Conservation (phyloP, 495 filamentous ascomycete genomes). For the Tirmania nivea region DNA sequence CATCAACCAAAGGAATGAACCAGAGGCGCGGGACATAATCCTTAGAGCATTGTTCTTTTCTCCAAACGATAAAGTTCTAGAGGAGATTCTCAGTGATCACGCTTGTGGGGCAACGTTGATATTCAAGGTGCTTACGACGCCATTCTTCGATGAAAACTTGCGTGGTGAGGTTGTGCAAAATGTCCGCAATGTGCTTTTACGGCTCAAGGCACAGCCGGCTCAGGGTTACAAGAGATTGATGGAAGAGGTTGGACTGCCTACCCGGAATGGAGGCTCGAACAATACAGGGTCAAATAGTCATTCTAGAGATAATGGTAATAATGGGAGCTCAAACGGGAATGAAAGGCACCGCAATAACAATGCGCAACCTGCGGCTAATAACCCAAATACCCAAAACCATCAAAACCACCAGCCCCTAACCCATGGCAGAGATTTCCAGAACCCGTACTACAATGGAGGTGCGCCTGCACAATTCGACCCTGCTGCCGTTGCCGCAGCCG, state of each 20-base stretch:
- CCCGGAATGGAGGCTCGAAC: conserved; percentile 22
- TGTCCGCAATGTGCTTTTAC: conserved; percentile 68
- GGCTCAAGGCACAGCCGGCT: conserved; percentile 75
- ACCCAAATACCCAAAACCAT: conserved; percentile 11
- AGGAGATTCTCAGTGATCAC: conserved; percentile 79
- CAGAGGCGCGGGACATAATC: conserved; percentile 79
- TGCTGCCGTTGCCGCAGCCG: conserved; percentile 2
- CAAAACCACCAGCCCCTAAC: conserved; percentile 5
- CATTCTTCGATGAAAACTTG: conserved; percentile 88
- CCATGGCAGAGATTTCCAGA: conserved; percentile 3
- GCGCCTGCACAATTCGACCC: conserved; percentile 12
- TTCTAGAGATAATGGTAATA: not conserved
- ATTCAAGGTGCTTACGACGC: conserved; percentile 94
- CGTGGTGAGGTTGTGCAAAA: conserved; percentile 72
- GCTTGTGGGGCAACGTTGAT: conserved; percentile 85
- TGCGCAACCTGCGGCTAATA: conserved; percentile 1
- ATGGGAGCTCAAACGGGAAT: not conserved
- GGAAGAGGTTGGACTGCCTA: conserved; percentile 82
- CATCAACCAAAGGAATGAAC: conserved; percentile 90
- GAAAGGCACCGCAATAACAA: conserved; percentile 5
- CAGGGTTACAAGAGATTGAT: conserved; percentile 97
- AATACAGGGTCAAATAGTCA: not conserved
- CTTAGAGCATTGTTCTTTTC: conserved; percentile 90
- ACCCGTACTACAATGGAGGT: conserved; percentile 7
- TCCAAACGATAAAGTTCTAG: conserved; percentile 61